These are phyloP conservation scores for Trichosanthes truncata DNA, from an alignment of 306 rosid genomes.

Conservation along the genomic window DNA sequence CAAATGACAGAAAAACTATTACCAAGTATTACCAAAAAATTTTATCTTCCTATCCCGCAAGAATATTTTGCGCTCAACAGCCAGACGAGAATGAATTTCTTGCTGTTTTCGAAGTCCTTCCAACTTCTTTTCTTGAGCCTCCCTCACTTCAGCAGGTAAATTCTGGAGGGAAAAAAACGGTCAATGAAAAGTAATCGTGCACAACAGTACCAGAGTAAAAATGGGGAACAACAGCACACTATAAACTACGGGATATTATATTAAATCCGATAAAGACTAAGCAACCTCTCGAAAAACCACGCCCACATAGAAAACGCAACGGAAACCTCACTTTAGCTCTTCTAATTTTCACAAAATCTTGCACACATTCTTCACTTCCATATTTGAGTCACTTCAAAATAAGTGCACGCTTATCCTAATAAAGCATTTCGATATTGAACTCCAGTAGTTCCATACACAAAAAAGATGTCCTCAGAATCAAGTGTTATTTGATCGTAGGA, in stretches of 20 bases:
- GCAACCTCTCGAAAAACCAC: background rate
- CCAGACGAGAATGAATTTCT: slow-evolving; percentile 77
- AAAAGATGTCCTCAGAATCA: background rate
- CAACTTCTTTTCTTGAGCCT: slow-evolving; percentile 69
- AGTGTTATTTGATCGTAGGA: background rate
- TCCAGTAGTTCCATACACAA: background rate
- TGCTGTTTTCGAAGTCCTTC: slow-evolving; percentile 82
- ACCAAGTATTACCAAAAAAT: slow-evolving; percentile 52
- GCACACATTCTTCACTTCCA: background rate
- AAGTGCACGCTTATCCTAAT: background rate
- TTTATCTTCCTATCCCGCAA: slow-evolving; percentile 78
- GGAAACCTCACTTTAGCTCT: background rate
- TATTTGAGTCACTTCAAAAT: background rate
- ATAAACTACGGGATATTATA: background rate
- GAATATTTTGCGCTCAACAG: slow-evolving; percentile 75
- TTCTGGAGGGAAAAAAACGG: slow-evolving; percentile 21
- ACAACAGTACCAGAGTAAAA: background rate
- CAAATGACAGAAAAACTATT: slow-evolving; percentile 5
- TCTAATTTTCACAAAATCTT: background rate
- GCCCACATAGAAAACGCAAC: background rate
- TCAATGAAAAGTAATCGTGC: slow-evolving; percentile 4
- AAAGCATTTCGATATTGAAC: background rate
- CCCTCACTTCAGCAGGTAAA: slow-evolving; percentile 60
- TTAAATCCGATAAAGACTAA: background rate
- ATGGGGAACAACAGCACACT: background rate